Conservation (phyloP, 768 basidiomycete genomes). For the Psilocybe subaeruginosa region DNA sequence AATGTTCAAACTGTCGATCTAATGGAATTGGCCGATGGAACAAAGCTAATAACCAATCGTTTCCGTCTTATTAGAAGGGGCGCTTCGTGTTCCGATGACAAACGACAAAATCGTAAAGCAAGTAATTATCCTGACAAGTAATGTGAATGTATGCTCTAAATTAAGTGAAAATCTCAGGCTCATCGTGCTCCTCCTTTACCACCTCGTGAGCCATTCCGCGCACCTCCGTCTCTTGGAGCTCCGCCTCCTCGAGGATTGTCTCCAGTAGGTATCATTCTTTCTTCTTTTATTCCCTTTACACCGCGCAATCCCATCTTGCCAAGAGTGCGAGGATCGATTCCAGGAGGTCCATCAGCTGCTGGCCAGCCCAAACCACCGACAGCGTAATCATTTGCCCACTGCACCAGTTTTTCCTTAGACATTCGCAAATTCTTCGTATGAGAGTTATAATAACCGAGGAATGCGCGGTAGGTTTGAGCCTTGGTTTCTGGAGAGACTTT, state of each 20-base stretch:
- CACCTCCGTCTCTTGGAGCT: too few relatives aligned
- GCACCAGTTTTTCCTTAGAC: slow-evolving; percentile 42
- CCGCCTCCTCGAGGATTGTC: neutral
- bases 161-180: slow-evolving; percentile 9
- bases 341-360: slow-evolving; percentile 31
- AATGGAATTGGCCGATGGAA: neutral
- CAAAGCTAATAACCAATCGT: neutral
- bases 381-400: slow-evolving; percentile 40
- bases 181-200: slow-evolving; percentile 2
- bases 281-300: neutral
- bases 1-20: neutral
- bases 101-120: neutral
- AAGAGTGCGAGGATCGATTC: slow-evolving; percentile 43
- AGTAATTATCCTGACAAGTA: neutral
- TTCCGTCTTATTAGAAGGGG: neutral
- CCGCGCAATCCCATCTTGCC: slow-evolving; percentile 43
- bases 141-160: slow-evolving; percentile 1
- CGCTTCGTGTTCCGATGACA: neutral
- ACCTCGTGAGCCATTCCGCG: neutral
- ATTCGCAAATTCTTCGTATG: slow-evolving; percentile 38
- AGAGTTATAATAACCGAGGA: slow-evolving; percentile 60
- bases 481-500: slow-evolving; percentile 38
- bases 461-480: slow-evolving; percentile 54
- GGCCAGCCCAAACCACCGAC: slow-evolving; percentile 40
- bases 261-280: neutral